phyloP scores from a whole-genome alignment of 2,329 filamentous ascomycete species.

The Hymenoscyphus linearis region DNA sequence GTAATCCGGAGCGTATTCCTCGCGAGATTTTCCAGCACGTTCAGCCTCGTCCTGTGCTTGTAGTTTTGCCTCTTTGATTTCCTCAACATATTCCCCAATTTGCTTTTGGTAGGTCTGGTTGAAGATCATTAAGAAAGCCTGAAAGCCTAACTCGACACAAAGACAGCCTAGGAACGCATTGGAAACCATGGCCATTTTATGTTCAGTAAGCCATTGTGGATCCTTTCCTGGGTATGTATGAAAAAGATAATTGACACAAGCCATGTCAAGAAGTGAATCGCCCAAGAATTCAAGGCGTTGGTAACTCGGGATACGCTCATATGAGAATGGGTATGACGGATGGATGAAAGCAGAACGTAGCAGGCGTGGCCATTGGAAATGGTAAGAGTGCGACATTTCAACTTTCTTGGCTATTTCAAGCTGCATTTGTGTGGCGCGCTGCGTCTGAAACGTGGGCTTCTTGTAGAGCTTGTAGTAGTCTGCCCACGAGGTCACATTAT shows the following conservation, averaged over 20 bases:
- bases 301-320: slow-evolving; percentile 78
- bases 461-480: slow-evolving; percentile 70
- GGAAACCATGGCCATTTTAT: slow-evolving; percentile 99
- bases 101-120: slow-evolving; percentile 39
- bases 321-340: slow-evolving; percentile 70
- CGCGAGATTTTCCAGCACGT: slow-evolving; percentile 31
- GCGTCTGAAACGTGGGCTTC: slow-evolving; percentile 66
- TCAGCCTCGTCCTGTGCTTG: slow-evolving; percentile 32
- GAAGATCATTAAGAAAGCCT: slow-evolving; percentile 63
- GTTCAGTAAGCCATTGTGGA: slow-evolving; percentile 95
- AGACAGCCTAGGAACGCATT: slow-evolving; percentile 89
- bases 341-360: slow-evolving; percentile 84
- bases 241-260: slow-evolving; percentile 77
- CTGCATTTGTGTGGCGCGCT: slow-evolving; percentile 59
- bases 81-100: slow-evolving; percentile 50
- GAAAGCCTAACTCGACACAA: slow-evolving; percentile 71
- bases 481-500: slow-evolving; percentile 61
- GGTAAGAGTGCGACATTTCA: slow-evolving; percentile 49
- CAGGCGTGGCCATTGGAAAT: slow-evolving; percentile 70
- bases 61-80: slow-evolving; percentile 50
- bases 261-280: slow-evolving; percentile 83
- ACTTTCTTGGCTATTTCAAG: slow-evolving; percentile 62
- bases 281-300: slow-evolving; percentile 90
- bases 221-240: slow-evolving; percentile 70
- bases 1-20: slow-evolving; percentile 54